phyloP scores from a whole-genome alignment of 2,329 filamentous ascomycete species.

The Allantophomopsis cytisporea region DNA sequence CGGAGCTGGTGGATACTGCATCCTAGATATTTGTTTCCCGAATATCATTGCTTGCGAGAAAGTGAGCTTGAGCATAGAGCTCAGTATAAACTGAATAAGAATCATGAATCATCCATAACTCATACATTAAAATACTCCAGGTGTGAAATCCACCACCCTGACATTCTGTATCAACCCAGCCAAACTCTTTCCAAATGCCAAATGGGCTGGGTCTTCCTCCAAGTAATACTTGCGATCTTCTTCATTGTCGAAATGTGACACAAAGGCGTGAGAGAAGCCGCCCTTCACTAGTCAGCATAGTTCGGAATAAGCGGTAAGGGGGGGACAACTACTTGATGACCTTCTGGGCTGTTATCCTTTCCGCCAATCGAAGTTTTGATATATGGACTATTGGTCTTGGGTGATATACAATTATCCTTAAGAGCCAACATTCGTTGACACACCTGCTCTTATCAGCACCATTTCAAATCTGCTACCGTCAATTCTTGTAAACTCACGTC shows the following conservation, averaged over 20 bases:
- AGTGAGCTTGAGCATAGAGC: too few relatives aligned
- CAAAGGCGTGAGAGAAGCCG: slow-evolving; percentile 54
- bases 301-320: neutral
- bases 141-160: slow-evolving; percentile 44
- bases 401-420: slow-evolving; percentile 42
- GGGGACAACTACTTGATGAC: slow-evolving; percentile 32
- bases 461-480: neutral
- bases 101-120: too few relatives aligned
- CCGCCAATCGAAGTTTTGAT: slow-evolving; percentile 45
- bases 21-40: too few relatives aligned
- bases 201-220: slow-evolving; percentile 46
- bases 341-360: slow-evolving; percentile 44
- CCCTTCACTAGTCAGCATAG: slow-evolving; percentile 22
- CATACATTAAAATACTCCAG: slow-evolving; percentile 27
- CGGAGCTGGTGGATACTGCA: too few relatives aligned
- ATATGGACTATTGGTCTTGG: slow-evolving; percentile 41
- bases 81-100: too few relatives aligned
- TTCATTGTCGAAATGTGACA: slow-evolving; percentile 51
- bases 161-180: slow-evolving; percentile 32
- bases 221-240: slow-evolving; percentile 58
- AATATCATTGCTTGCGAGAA: too few relatives aligned
- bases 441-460: slow-evolving; percentile 22
- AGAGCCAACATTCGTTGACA: slow-evolving; percentile 41
- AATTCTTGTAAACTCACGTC: slow-evolving; percentile 27
- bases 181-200: slow-evolving; percentile 37